These are phyloP conservation scores for Cystobasidiaceae sp. DNA, from an alignment of 1,284 basidiomycete genomes.

Conservation along the genomic window DNA sequence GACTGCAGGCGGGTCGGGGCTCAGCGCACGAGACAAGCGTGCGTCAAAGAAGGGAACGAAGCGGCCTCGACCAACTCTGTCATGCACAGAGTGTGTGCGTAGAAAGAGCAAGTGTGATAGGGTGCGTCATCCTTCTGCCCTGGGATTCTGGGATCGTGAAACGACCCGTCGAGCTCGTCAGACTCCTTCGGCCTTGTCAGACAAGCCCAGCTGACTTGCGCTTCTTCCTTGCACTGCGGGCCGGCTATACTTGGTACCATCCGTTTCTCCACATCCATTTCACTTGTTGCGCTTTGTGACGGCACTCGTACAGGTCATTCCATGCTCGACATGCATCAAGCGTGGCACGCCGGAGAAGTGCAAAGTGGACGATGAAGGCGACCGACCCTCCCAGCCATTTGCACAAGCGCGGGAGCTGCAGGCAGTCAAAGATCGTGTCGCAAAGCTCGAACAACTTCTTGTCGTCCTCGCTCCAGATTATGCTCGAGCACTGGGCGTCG, in stretches of 20 bases:
- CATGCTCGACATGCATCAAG: constrained; percentile 31
- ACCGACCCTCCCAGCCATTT: constrained; percentile 27
- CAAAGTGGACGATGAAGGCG: constrained; percentile 27
- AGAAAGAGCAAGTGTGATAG: constrained; percentile 32
- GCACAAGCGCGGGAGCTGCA: constrained; percentile 28
- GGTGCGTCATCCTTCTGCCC: constrained; percentile 1
- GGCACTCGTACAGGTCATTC: constrained; percentile 10
- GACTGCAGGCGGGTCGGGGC: not conserved
- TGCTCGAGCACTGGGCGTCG: constrained; percentile 4
- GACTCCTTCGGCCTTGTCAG: too few species aligned
- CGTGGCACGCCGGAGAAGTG: constrained; percentile 23
- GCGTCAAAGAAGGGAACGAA: constrained; percentile 24
- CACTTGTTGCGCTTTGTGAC: too few species aligned
- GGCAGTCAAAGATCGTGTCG: constrained; percentile 13
- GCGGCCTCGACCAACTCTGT: constrained; percentile 18
- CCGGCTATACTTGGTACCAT: too few species aligned
- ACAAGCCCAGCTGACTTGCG: not conserved
- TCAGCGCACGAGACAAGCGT: not conserved
- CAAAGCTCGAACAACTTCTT: constrained; percentile 24
- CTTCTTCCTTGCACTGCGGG: not conserved
- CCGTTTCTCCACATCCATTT: too few species aligned
- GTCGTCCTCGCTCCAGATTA: constrained; percentile 16
- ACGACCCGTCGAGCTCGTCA: too few species aligned
- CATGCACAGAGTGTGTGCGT: constrained; percentile 23
- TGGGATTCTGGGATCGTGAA: too few species aligned